These are phyloP conservation scores for Kalmusia sp. DNA, from an alignment of 2,329 filamentous ascomycete species.

Conservation along the genomic window DNA sequence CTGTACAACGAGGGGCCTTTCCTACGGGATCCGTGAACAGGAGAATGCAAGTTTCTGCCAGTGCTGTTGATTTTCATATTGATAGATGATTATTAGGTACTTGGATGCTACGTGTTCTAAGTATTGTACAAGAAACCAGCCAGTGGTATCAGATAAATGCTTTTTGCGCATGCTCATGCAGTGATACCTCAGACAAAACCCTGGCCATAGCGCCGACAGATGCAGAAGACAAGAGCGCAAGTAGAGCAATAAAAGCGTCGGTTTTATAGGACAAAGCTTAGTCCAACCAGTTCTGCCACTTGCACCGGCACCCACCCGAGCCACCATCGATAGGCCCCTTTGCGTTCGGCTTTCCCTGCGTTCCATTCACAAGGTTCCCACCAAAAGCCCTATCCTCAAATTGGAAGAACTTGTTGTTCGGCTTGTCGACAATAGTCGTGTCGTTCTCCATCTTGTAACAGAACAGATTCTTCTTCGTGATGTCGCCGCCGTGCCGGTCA, in stretches of 20 bases:
- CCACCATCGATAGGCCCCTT: constrained; percentile 64
- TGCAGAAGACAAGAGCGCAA: not conserved
- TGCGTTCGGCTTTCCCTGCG: constrained; percentile 51
- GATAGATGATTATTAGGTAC: too few relatives aligned
- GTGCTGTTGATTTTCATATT: constrained; percentile 11
- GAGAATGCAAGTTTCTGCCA: not conserved
- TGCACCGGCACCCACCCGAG: constrained; percentile 65
- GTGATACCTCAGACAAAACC: too few relatives aligned
- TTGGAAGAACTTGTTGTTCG: constrained; percentile 54
- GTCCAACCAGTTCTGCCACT: constrained; percentile 63
- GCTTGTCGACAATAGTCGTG: constrained; percentile 49
- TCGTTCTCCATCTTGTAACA: constrained; percentile 64
- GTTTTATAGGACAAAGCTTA: constrained; percentile 11
- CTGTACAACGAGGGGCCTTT: too few relatives aligned
- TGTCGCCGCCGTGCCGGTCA: constrained; percentile 65
- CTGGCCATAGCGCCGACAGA: too few relatives aligned
- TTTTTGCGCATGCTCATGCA: too few relatives aligned
- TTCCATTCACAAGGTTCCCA: constrained; percentile 60
- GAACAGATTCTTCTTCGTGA: constrained; percentile 63
- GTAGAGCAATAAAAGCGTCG: not conserved
- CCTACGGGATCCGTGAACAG: too few relatives aligned
- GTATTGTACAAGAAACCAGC: constrained; percentile 20
- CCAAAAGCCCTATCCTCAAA: constrained; percentile 61
- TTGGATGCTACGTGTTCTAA: too few relatives aligned
- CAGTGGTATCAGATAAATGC: constrained; percentile 20